These are phyloP conservation scores for Oleoguttula mirabilis DNA, from an alignment of 495 filamentous ascomycete genomes.

Conservation along the genomic window DNA sequence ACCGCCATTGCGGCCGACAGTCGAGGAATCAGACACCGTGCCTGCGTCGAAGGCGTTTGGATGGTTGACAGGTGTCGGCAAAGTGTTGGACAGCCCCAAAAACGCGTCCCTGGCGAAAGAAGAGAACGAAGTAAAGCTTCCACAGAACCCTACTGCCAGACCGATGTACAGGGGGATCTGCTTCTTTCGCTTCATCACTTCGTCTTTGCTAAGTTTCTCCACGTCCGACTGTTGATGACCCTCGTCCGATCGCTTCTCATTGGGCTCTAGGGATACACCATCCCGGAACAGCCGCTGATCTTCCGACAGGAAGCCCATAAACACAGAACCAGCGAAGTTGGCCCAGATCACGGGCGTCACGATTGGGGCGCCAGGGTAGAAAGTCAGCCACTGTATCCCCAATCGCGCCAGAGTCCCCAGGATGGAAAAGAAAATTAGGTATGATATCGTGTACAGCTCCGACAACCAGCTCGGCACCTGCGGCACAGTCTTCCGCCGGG, in stretches of 20 bases:
- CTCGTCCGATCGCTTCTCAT: conserved; percentile 15
- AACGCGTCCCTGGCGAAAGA: conserved; percentile 78
- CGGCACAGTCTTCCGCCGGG: not conserved
- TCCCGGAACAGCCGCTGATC: conserved; percentile 57
- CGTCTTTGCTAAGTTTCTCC: conserved; percentile 2
- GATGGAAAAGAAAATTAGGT: conserved; percentile 79
- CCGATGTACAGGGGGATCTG: conserved; percentile 84
- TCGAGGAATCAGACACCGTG: conserved; percentile 10
- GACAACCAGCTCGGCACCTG: conserved; percentile 47
- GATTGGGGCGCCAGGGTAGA: conserved; percentile 66
- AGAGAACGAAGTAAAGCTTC: conserved; percentile 84
- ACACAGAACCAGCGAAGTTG: conserved; percentile 69
- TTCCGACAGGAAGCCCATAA: conserved; percentile 80
- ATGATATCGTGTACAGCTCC: conserved; percentile 62
- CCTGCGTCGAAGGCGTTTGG: conserved; percentile 21
- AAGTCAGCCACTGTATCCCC: conserved; percentile 68
- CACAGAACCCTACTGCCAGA: conserved; percentile 86
- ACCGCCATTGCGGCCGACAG: conserved; percentile 51
- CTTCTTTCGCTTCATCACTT: conserved; percentile 46
- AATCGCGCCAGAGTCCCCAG: conserved; percentile 76
- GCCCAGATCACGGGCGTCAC: conserved; percentile 73
- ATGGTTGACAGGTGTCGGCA: conserved; percentile 38
- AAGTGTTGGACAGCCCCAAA: conserved; percentile 67
- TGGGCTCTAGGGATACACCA: not conserved
- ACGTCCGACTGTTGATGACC: not conserved